phyloP scores from a whole-genome alignment of 1,139 yeast genomes.

The Sugiyamaella xylanicola region DNA sequence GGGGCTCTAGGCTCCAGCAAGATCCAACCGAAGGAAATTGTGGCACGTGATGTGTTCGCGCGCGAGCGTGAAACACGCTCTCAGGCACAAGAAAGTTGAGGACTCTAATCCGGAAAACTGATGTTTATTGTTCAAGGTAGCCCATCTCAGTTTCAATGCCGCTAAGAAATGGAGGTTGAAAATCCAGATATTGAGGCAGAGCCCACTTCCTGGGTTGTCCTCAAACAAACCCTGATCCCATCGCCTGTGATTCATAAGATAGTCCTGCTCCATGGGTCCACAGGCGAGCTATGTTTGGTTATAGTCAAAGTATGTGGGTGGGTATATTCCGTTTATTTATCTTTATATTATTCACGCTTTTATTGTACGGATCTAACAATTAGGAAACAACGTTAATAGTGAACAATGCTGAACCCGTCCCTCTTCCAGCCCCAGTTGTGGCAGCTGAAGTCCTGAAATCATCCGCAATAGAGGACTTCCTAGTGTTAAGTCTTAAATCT shows the following conservation, averaged over 20 bases:
- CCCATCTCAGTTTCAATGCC: background rate
- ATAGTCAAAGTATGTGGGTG: slow-evolving; percentile 8
- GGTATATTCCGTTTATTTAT: background rate
- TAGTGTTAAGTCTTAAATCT: slow-evolving; percentile 23
- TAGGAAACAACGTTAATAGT: slow-evolving; percentile 15
- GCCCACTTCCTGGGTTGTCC: slow-evolving; percentile 4
- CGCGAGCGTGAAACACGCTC: too few species aligned
- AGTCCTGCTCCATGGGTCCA: slow-evolving; percentile 11
- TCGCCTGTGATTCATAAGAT: slow-evolving; percentile 13
- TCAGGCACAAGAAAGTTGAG: too few species aligned
- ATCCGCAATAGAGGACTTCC: slow-evolving; percentile 22
- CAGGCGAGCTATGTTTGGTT: slow-evolving; percentile 14
- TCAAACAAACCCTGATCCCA: slow-evolving; percentile 13
- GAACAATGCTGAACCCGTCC: slow-evolving; percentile 9
- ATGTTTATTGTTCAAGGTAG: too few species aligned
- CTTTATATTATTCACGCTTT: too few species aligned
- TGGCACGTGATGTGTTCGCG: too few species aligned
- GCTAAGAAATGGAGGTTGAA: slow-evolving; percentile 12
- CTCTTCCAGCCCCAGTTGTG: slow-evolving; percentile 17
- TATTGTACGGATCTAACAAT: slow-evolving; percentile 15
- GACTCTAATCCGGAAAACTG: too few species aligned
- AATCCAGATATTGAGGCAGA: slow-evolving; percentile 5
- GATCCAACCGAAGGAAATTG: too few species aligned
- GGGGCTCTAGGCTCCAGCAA: too few species aligned
- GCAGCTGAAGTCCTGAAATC: slow-evolving; percentile 19